phyloP scores from a whole-genome alignment of 1,284 basidiomycete species.

The Sporisorium scitamineum region DNA sequence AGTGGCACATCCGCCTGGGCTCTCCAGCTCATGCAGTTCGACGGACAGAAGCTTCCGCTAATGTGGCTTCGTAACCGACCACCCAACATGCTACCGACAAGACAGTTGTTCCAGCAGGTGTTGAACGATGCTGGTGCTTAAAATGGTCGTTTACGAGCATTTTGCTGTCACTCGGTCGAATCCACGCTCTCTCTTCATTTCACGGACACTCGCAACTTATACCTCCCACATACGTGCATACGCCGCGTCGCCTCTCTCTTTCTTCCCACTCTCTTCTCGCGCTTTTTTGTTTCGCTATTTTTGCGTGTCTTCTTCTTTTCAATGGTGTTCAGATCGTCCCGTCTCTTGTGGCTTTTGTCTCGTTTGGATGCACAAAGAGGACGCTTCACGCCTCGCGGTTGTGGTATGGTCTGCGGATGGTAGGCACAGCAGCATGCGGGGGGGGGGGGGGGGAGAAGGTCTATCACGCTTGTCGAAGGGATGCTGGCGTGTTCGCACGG shows the following conservation, averaged over 20 bases:
- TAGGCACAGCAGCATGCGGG: no score
- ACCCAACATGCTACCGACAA: slow-evolving; percentile 65
- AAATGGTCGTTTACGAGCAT: background rate
- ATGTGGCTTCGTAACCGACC: slow-evolving; percentile 58
- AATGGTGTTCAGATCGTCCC: no score
- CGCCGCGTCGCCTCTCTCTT: background rate
- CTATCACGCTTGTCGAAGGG: no score
- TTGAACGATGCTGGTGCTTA: slow-evolving; percentile 41
- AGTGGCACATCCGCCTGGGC: slow-evolving; percentile 44
- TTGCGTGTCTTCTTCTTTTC: background rate
- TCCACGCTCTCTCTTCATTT: background rate
- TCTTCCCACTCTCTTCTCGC: background rate
- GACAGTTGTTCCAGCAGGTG: slow-evolving; percentile 58
- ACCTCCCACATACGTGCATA: background rate
- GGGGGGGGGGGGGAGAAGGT: no score
- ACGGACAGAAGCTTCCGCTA: slow-evolving; percentile 50
- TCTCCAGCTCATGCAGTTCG: slow-evolving; percentile 48
- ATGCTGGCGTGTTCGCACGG: background rate
- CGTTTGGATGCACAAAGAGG: no score
- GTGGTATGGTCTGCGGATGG: no score
- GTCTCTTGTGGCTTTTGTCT: no score
- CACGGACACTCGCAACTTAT: background rate
- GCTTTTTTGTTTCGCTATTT: background rate
- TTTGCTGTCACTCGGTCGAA: background rate
- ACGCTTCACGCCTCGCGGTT: no score